Conservation (phyloP, 345 rosid species). For the Trapa incisa region DNA sequence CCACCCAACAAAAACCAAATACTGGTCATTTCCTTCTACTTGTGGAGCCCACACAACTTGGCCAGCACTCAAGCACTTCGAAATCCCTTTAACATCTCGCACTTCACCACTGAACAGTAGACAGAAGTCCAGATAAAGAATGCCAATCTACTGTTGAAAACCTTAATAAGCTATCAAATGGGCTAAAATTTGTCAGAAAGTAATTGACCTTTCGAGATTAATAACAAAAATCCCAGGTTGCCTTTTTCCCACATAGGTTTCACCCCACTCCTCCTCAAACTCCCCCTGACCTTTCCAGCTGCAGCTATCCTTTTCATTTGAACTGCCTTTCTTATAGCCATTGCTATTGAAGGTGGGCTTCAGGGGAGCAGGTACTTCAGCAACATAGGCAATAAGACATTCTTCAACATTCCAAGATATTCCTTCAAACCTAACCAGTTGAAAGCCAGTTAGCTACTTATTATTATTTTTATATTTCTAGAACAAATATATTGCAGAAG, state of each 20-base stretch:
- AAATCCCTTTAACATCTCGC: constrained; percentile 48
- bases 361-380: constrained; percentile 53
- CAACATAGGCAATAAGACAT: constrained; percentile 64
- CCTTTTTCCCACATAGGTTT: constrained; percentile 78
- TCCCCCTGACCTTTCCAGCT: constrained; percentile 96
- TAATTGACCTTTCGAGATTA: constrained; percentile 39
- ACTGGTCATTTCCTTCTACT: constrained; percentile 27
- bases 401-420: constrained; percentile 88
- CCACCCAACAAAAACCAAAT: constrained; percentile 87
- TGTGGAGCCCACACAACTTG: constrained; percentile 92
- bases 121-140: constrained; percentile 5
- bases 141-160: not conserved
- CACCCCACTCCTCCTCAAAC: constrained; percentile 98
- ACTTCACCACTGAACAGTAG: constrained; percentile 54
- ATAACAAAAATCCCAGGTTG: constrained; percentile 68
- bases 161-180: not conserved
- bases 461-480: not conserved
- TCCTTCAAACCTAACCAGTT: constrained; percentile 71
- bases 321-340: constrained; percentile 44
- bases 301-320: constrained; percentile 40
- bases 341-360: constrained; percentile 50
- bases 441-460: not conserved
- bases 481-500: not conserved
- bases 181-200: not conserved
- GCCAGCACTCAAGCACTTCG: constrained; percentile 62